Evolutionary conservation across 1,284 basidiomycete species (phyloP).

Genomic region (Ustilago esculenta): DNA sequence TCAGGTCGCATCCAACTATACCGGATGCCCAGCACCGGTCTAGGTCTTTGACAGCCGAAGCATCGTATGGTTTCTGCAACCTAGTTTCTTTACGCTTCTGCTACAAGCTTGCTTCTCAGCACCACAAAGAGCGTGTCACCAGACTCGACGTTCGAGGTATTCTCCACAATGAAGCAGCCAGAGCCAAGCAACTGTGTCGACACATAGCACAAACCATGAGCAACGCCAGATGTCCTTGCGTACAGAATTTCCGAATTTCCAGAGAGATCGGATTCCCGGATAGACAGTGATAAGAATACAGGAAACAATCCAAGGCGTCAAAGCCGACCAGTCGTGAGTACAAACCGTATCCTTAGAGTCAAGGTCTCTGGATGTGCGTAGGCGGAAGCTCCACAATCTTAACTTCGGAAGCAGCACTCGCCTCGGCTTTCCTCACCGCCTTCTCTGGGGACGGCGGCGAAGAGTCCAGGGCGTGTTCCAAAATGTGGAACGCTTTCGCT

Average conservation of each 20-base stretch:
- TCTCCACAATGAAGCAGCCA: too few species aligned
- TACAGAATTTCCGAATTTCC: too few species aligned
- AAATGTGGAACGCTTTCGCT: conserved; percentile 16
- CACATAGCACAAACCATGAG: too few species aligned
- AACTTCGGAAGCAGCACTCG: conserved; percentile 3
- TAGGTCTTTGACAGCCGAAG: too few species aligned
- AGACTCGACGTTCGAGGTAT: too few species aligned
- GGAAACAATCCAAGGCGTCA: background rate
- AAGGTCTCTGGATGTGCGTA: conserved; percentile 27
- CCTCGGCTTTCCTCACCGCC: background rate
- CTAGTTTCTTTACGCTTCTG: background rate
- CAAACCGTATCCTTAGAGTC: background rate
- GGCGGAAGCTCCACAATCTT: conserved; percentile 29
- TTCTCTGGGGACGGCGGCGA: conserved; percentile 12
- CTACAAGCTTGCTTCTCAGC: background rate
- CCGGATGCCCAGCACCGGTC: too few species aligned
- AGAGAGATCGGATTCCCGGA: background rate
- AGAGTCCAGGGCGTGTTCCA: conserved; percentile 15
- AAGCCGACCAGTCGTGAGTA: background rate
- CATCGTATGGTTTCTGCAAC: background rate
- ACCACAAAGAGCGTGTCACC: too few species aligned
- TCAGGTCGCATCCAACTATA: too few species aligned
- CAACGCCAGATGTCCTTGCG: too few species aligned
- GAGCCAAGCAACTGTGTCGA: too few species aligned
- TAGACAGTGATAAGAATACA: conserved; percentile 2